A percentile compares a stretch with the other conserved stretches of the same genome.
Conservation (phyloP, 2,329 filamentous ascomycete species). For the Pseudogymnoascus sp. region DNA sequence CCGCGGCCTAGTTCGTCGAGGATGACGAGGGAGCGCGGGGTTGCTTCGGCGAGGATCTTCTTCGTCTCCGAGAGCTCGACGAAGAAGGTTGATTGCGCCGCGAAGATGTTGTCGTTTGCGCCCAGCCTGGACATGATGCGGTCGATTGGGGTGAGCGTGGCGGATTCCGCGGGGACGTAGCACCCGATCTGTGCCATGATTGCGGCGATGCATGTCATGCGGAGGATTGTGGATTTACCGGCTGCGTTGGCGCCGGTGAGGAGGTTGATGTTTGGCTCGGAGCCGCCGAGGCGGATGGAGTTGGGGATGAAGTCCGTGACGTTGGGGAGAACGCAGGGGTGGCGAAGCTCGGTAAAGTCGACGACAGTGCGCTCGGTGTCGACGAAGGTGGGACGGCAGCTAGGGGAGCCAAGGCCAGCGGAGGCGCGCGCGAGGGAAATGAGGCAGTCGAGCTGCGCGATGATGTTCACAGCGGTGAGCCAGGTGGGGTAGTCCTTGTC, state of each 20-base stretch:
- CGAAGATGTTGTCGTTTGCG: constrained; percentile 98
- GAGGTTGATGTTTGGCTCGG: constrained; percentile 74
- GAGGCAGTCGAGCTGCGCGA: constrained; percentile 89
- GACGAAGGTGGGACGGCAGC: constrained; percentile 82
- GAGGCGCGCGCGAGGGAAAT: constrained; percentile 91
- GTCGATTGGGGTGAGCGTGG: constrained; percentile 81
- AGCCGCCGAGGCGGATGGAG: constrained; percentile 78
- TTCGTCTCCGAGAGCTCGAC: constrained; percentile 96
- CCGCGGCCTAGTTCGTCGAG: constrained; percentile 93
- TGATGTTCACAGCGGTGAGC: constrained; percentile 82
- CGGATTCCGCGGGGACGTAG: constrained; percentile 76
- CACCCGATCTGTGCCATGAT: constrained; percentile 98
- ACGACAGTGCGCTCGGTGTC: constrained; percentile 77
- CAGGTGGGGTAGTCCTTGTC: constrained; percentile 79
- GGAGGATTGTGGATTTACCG: constrained; percentile 90
- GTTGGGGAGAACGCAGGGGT: constrained; percentile 87
- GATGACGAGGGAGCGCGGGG: constrained; percentile 88
- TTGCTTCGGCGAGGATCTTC: constrained; percentile 93
- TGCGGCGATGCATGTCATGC: constrained; percentile 95
- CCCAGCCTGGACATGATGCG: constrained; percentile 98
- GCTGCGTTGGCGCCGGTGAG: constrained; percentile 95
- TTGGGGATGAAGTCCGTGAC: constrained; percentile 96
- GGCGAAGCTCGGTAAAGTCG: constrained; percentile 87
- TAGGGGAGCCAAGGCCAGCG: constrained; percentile 72
- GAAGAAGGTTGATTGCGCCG: constrained; percentile 95